A percentile compares a stretch with the other conserved stretches of the same genome.
Conservation (phyloP, 176 grass and related monocot genomes). For the Chrysopogon serrulatus region DNA sequence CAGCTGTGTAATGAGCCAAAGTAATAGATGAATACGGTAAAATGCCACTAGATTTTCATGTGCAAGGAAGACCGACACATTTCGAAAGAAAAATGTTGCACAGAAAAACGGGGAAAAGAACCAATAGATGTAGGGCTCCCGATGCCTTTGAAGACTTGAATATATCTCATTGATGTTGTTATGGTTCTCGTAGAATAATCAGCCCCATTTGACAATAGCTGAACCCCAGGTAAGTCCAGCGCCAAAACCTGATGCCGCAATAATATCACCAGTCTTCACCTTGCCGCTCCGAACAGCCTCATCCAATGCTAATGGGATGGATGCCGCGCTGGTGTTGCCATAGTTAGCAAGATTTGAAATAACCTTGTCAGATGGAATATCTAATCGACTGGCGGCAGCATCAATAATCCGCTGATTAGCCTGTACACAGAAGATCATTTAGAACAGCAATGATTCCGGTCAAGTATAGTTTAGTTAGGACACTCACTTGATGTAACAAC, state of each 20-base stretch:
- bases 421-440: constrained; percentile 31
- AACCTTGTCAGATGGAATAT: constrained; percentile 84
- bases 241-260: constrained; percentile 78
- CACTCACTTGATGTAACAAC: constrained; percentile 87
- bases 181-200: not conserved
- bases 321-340: constrained; percentile 90
- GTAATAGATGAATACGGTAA: constrained; percentile 30
- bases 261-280: constrained; percentile 71
- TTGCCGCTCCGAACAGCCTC: constrained; percentile 71
- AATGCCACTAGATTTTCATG: constrained; percentile 33
- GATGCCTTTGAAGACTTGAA: constrained; percentile 2
- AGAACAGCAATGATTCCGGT: not conserved
- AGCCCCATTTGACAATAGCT: constrained; percentile 74
- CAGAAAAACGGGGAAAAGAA: constrained; percentile 17
- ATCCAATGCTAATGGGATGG: constrained; percentile 92
- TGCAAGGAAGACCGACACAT: constrained; percentile 13
- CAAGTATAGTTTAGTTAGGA: not conserved
- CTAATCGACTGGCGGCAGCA: constrained; percentile 65
- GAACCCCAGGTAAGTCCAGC: constrained; percentile 98
- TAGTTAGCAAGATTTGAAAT: constrained; percentile 94
- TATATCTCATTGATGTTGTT: constrained; percentile 9
- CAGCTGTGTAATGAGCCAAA: constrained; percentile 27
- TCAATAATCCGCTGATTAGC: constrained; percentile 92
- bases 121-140: not conserved
- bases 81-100: constrained; percentile 7